phyloP scores from a whole-genome alignment of 108 stramenopile species.

The Discostella stelligeroides region DNA sequence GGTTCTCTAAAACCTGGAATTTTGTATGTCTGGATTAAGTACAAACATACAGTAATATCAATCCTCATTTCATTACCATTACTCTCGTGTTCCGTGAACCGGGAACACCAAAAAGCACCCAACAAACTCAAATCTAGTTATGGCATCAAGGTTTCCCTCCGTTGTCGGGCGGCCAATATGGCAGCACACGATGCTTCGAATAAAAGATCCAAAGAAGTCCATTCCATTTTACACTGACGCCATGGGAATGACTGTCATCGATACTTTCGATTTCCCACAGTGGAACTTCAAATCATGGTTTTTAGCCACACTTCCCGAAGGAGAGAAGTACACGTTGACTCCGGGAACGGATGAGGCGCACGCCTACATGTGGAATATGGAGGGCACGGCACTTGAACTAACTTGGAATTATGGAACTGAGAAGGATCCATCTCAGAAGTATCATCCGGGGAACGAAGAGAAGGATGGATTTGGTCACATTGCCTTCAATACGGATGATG shows the following conservation, averaged over 20 bases:
- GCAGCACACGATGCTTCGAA: constrained; percentile 91
- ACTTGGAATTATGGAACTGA: constrained; percentile 94
- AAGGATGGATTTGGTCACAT: constrained; percentile 88
- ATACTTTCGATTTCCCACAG: constrained; percentile 82
- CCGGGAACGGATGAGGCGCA: constrained; percentile 83
- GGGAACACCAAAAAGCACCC: no score
- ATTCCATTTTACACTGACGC: constrained; percentile 72
- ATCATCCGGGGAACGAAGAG: constrained; percentile 91
- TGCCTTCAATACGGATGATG: constrained; percentile 82
- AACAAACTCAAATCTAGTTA: no score
- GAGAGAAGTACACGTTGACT: constrained; percentile 57
- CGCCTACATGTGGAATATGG: constrained; percentile 86
- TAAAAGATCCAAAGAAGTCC: constrained; percentile 73
- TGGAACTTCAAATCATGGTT: constrained; percentile 81
- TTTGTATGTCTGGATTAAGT: no score
- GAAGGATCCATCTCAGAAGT: constrained; percentile 48
- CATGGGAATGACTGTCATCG: constrained; percentile 82
- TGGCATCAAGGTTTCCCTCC: constrained; percentile 4
- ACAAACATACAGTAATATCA: no score
- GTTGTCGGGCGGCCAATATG: constrained; percentile 87
- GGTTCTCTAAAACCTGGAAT: no score
- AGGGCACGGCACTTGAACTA: constrained; percentile 85
- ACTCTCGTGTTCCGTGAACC: no score
- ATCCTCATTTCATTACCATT: no score
- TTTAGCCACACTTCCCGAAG: constrained; percentile 68